These are phyloP conservation scores for Lanzia echinophila DNA, from an alignment of 2,329 filamentous ascomycete species.

Conservation along the genomic window DNA sequence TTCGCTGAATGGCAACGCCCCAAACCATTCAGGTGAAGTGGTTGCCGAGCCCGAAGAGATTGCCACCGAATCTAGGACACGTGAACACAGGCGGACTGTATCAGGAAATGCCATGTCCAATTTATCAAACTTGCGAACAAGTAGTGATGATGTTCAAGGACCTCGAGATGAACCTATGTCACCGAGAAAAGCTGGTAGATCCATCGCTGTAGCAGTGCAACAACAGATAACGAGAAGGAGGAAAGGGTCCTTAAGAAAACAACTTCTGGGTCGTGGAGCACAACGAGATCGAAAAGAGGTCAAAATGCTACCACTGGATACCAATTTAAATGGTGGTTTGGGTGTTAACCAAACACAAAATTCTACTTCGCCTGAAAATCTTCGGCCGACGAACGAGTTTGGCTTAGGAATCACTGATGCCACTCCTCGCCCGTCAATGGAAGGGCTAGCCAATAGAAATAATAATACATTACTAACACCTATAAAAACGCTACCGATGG, in stretches of 20 bases:
- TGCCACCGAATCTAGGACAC: conserved; percentile 35
- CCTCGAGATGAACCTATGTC: conserved; percentile 23
- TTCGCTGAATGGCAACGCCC: background rate
- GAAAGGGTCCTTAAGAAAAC: conserved; percentile 81
- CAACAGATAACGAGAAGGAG: conserved; percentile 57
- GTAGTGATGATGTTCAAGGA: conserved; percentile 33
- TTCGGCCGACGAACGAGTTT: conserved; percentile 25
- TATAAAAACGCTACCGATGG: conserved; percentile 29
- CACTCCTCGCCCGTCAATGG: conserved; percentile 41
- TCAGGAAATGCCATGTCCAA: conserved; percentile 58
- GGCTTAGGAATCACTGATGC: conserved; percentile 44
- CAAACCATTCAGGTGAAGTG: background rate
- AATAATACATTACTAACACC: conserved; percentile 23
- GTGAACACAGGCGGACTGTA: conserved; percentile 26
- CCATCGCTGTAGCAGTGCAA: conserved; percentile 33
- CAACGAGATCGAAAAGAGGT: conserved; percentile 53
- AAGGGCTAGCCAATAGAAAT: conserved; percentile 36
- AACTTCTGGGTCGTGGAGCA: conserved; percentile 68
- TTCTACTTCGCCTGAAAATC: conserved; percentile 24
- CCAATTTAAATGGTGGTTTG: conserved; percentile 22
- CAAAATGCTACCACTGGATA: conserved; percentile 32
- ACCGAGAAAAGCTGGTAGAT: conserved; percentile 26
- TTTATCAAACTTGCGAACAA: conserved; percentile 59
- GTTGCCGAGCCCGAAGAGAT: conserved; percentile 9
- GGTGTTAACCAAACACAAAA: conserved; percentile 15